Evolutionary conservation across 306 rosid species (phyloP).

Genomic region (Senna siamea): DNA sequence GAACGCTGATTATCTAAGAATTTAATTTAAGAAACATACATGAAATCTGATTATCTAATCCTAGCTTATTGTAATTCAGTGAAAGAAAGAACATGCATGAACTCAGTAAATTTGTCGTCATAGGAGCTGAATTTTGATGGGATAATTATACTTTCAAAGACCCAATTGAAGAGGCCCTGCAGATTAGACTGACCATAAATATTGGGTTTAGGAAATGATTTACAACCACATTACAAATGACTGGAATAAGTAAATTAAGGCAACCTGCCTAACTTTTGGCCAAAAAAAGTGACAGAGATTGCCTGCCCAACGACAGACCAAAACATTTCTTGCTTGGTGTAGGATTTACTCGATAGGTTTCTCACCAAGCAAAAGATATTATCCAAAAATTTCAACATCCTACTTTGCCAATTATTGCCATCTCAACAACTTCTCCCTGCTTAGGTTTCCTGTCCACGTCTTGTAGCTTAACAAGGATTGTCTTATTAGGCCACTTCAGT

Average conservation of each 20-base stretch:
- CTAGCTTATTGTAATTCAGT: no score
- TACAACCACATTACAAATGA: background rate
- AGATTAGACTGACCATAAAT: background rate
- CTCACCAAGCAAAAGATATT: background rate
- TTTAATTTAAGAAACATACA: no score
- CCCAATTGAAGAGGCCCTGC: background rate
- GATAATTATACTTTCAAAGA: no score
- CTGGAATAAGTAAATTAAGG: no score
- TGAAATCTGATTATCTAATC: no score
- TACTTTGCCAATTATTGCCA: background rate
- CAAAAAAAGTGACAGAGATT: no score
- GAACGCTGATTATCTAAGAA: no score
- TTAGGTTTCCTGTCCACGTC: background rate
- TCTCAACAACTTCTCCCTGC: background rate
- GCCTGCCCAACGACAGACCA: background rate
- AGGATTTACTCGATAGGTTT: background rate
- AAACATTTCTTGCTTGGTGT: constrained; percentile 1
- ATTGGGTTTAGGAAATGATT: background rate
- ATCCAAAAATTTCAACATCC: constrained; percentile 13
- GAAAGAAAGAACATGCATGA: no score
- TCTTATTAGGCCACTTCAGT: background rate
- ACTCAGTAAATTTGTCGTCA: no score
- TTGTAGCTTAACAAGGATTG: background rate
- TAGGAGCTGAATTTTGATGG: no score
- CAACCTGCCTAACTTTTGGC: background rate